Conservation (phyloP, 306 rosid species). For the Vachellia pachyceras region DNA sequence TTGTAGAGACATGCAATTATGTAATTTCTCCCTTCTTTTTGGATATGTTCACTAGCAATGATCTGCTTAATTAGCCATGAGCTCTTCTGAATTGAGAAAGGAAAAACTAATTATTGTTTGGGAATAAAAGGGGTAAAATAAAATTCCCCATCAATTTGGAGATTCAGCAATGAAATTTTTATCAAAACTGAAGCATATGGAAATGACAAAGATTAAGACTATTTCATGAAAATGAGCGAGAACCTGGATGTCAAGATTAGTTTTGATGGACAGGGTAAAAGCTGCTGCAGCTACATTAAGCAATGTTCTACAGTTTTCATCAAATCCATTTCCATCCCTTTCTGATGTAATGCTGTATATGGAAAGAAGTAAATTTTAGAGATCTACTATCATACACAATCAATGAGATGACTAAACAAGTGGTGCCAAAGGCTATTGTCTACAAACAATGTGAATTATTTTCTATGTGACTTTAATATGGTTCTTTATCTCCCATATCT, state of each 20-base stretch:
- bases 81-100: constrained; percentile 65
- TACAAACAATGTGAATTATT: constrained; percentile 24
- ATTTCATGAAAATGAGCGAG: constrained; percentile 25
- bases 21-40: constrained; percentile 61
- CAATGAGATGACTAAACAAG: constrained; percentile 13
- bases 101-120: constrained; percentile 36
- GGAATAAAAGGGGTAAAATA: constrained; percentile 14
- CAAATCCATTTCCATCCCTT: constrained; percentile 50
- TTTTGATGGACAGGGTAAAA: constrained; percentile 69
- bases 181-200: constrained; percentile 7
- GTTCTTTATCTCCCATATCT: neutral
- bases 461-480: neutral
- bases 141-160: constrained; percentile 22
- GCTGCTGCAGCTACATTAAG: constrained; percentile 61
- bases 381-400: constrained; percentile 5
- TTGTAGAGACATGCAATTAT: constrained; percentile 66
- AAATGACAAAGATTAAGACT: constrained; percentile 14
- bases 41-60: constrained; percentile 69
- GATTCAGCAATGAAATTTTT: constrained; percentile 15
- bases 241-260: constrained; percentile 70
- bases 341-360: constrained; percentile 53
- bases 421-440: constrained; percentile 21
- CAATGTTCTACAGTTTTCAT: constrained; percentile 54
- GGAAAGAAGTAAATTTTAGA: constrained; percentile 40
- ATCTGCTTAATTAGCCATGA: constrained; percentile 53